Evolutionary conservation across 768 basidiomycete genomes (phyloP).

Genomic region (Saitozyma podzolica): DNA sequence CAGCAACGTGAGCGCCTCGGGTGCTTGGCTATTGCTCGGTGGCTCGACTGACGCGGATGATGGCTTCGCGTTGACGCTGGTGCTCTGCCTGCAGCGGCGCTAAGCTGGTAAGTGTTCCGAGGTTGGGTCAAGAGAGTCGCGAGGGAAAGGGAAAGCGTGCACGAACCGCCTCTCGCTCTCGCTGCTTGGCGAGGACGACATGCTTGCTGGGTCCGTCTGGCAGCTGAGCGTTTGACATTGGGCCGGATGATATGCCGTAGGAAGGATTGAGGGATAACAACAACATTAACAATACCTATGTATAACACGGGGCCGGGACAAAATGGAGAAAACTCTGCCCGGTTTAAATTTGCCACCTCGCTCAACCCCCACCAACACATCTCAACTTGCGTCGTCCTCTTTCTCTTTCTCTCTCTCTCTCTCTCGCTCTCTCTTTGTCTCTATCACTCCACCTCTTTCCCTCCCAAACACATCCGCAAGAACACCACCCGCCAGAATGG

Average conservation of each 20-base stretch:
- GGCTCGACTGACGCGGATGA: no score
- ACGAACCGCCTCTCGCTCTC: constrained; percentile 57
- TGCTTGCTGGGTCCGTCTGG: constrained; percentile 28
- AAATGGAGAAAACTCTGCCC: constrained; percentile 1
- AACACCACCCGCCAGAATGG: constrained; percentile 22
- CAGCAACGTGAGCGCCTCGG: not conserved
- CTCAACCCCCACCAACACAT: not conserved
- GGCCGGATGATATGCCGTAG: not conserved
- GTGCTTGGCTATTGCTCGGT: no score
- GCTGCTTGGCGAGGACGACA: constrained; percentile 72
- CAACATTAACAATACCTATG: no score
- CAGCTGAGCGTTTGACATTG: constrained; percentile 9
- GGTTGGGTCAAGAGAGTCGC: constrained; percentile 65
- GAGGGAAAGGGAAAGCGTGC: constrained; percentile 54
- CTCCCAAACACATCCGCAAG: not conserved
- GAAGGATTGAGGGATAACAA: no score
- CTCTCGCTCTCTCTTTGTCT: constrained; percentile 6
- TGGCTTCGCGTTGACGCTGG: constrained; percentile 38
- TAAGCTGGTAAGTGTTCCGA: constrained; percentile 20
- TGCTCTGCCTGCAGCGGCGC: constrained; percentile 34
- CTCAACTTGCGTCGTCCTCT: constrained; percentile 3
- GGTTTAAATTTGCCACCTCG: not conserved
- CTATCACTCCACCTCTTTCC: constrained; percentile 15
- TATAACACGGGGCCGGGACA: not conserved
- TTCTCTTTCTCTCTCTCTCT: constrained; percentile 7